Base-by-base conservation (phyloP, 1,284 basidiomycete species). In the Sporisorium graminicola region DNA sequence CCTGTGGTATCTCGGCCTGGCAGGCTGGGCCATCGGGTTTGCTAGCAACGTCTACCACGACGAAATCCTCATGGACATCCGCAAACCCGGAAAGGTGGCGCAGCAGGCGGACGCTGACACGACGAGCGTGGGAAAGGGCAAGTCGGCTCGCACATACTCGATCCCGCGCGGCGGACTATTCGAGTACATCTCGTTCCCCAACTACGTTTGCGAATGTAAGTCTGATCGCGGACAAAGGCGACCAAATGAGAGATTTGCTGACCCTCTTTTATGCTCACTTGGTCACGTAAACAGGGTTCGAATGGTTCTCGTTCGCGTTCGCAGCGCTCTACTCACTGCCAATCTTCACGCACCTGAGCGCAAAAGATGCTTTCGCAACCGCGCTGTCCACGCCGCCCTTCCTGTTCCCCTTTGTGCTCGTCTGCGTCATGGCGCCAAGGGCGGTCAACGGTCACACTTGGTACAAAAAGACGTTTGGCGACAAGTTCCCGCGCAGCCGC, bases 141-240 rank as follows among this genome's bases (percentile, higher is more conserved):
- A 82, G 9, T 80, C 80, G 73, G 82, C 86, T 50, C 86, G 87
- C 63, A 88, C 91, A 86, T 97, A 97, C 84, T 90, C 90, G 5
- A 91, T 97, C 70, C 95, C 95, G 0, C 88, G 91, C 58, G 94
- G 94, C 0, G 90, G 91, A 5, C 87, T 96, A 33, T 97, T 93
- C 88, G 82, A 86, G 53, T 90, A 89, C 82, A 88, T 97, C 75
- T 94, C 93, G n/a, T 95, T 91, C 86, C 94, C 95, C 2, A 95
- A 97, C 86, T 97, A 97, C 86, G 88, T 94, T 55, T 94, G 92
- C 86, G 94, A 96, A 86, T 97, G 88, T 83, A 62, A 67, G 81
- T 80, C 5, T 16, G 26, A 8, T 29, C 18, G 27, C 47, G 18
- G 26, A 29, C n/a, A 14, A 2, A 31, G 29, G 3, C 7, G 29